Evolutionary conservation across 1,139 yeast genomes (phyloP).

Genomic region (Arxiozyma telluris): DNA sequence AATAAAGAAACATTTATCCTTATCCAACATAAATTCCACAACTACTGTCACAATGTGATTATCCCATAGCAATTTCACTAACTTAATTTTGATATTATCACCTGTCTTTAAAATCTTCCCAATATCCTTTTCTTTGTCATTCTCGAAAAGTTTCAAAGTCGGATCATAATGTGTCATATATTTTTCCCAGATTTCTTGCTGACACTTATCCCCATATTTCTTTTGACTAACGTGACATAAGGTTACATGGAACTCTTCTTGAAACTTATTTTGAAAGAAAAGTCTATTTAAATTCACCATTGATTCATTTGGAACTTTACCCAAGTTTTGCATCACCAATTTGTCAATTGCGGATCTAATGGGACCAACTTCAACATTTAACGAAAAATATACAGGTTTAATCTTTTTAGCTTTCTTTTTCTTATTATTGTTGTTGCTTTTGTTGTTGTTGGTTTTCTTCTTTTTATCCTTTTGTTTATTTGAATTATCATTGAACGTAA

Average conservation of each 20-base stretch:
- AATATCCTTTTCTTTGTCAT: slow-evolving; percentile 3
- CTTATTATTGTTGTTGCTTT: slow-evolving; percentile 12
- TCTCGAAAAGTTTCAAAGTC: slow-evolving; percentile 6
- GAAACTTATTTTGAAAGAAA: slow-evolving; percentile 35
- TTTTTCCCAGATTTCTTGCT: slow-evolving; percentile 30
- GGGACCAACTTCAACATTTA: background rate
- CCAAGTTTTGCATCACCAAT: slow-evolving; percentile 6
- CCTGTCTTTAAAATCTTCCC: slow-evolving; percentile 3
- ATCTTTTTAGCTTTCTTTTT: slow-evolving; percentile 12
- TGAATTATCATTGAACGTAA: slow-evolving; percentile 12
- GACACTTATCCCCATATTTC: slow-evolving; percentile 23
- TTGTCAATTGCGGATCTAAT: slow-evolving; percentile 4
- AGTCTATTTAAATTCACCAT: slow-evolving; percentile 1
- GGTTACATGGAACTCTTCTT: slow-evolving; percentile 66
- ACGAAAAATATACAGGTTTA: slow-evolving; percentile 33
- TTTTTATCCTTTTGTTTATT: slow-evolving; percentile 11
- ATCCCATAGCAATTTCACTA: slow-evolving; percentile 44
- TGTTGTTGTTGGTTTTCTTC: slow-evolving; percentile 8
- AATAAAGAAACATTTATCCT: slow-evolving; percentile 14
- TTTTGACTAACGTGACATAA: slow-evolving; percentile 46
- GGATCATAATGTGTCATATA: slow-evolving; percentile 18
- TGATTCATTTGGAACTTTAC: background rate
- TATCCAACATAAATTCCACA: slow-evolving; percentile 34
- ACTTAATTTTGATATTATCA: slow-evolving; percentile 32
- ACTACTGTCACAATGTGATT: slow-evolving; percentile 47